These are phyloP conservation scores for Carnegiea gigantea DNA, from an alignment of 179 eudicot species.

Conservation along the genomic window DNA sequence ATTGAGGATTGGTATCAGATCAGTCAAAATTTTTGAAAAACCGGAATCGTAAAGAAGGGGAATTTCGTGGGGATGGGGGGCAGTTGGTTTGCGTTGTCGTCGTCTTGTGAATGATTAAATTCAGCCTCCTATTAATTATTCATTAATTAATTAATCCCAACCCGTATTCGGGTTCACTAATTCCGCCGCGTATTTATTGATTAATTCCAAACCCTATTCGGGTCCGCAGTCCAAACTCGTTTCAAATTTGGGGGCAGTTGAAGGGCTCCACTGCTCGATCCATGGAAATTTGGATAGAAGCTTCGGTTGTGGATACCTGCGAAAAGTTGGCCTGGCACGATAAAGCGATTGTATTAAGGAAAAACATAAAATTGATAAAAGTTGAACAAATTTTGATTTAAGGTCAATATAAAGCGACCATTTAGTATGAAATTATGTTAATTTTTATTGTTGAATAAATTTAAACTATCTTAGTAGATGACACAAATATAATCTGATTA, in stretches of 20 bases:
- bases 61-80: conserved; percentile 4
- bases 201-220: neutral
- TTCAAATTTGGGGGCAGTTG: neutral
- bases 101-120: neutral
- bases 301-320: neutral
- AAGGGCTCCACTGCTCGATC: neutral
- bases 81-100: conserved; percentile 11
- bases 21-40: neutral
- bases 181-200: neutral
- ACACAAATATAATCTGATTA: no score
- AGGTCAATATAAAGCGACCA: no score
- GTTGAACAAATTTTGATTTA: no score
- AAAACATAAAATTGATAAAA: no score
- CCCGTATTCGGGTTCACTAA: neutral
- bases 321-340: no score
- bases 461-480: no score
- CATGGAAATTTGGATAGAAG: neutral
- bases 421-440: no score
- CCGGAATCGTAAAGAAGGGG: neutral
- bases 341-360: no score
- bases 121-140: neutral
- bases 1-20: neutral
- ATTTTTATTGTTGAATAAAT: no score
- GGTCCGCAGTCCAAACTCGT: neutral
- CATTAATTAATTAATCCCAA: no score